Evolutionary conservation across 2,329 filamentous ascomycete species (phyloP).

Genomic region (Dryadomyces sulphureus): DNA sequence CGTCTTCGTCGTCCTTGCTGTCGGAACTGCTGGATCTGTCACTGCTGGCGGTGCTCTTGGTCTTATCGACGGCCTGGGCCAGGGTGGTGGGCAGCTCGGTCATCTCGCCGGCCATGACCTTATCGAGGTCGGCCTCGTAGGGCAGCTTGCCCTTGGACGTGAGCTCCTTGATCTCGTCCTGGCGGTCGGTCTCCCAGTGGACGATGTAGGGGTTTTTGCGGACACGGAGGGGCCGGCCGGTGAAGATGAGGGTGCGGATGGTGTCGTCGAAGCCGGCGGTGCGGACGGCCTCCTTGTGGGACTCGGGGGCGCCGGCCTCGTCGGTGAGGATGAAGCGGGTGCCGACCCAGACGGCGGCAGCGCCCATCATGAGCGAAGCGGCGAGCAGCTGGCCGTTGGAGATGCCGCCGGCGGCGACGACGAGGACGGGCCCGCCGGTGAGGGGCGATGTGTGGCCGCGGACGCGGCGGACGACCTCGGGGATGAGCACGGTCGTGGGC

Average conservation of each 20-base stretch:
- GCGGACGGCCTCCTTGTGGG: conserved; percentile 89
- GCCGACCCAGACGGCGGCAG: conserved; percentile 87
- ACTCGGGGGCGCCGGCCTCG: conserved; percentile 84
- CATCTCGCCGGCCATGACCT: conserved; percentile 49
- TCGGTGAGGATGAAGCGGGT: conserved; percentile 89
- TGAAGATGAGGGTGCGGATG: conserved; percentile 95
- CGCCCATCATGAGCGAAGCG: conserved; percentile 83
- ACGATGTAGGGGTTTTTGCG: conserved; percentile 86
- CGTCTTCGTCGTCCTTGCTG: conserved; percentile 51
- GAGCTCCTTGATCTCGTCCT: conserved; percentile 80
- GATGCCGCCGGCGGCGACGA: conserved; percentile 86
- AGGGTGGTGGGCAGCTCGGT: conserved; percentile 44
- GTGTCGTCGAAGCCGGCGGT: conserved; percentile 93
- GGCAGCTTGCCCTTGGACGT: conserved; percentile 81
- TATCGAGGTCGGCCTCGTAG: conserved; percentile 88
- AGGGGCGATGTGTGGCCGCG: conserved; percentile 72
- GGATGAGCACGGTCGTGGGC: conserved; percentile 83
- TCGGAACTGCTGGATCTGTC: conserved; percentile 41
- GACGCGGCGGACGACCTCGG: conserved; percentile 71
- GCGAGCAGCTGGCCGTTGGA: conserved; percentile 86
- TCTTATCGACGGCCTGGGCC: not conserved
- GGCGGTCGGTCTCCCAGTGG: conserved; percentile 92
- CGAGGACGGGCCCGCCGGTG: conserved; percentile 76
- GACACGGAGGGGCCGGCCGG: conserved; percentile 84
- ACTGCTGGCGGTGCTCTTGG: conserved; percentile 33